phyloP scores from a whole-genome alignment of 495 filamentous ascomycete species.

The Aspergillus wentii region DNA sequence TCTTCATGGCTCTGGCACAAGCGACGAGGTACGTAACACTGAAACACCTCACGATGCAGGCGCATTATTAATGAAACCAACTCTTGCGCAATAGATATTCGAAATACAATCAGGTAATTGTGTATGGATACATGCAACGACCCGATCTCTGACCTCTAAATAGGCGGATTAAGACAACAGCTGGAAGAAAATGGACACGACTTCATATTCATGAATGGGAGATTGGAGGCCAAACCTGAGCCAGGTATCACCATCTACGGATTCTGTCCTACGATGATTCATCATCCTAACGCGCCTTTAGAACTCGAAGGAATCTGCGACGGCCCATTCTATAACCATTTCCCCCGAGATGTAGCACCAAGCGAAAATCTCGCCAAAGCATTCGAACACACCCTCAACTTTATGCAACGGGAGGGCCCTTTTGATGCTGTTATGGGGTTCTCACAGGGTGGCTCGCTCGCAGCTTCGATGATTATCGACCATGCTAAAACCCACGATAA shows the following conservation, averaged over 20 bases:
- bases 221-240: constrained; percentile 19
- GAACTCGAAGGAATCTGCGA: constrained; percentile 31
- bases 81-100: constrained; percentile 26
- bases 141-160: constrained; percentile 4
- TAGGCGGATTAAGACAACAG: constrained; percentile 26
- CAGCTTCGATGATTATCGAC: constrained; percentile 28
- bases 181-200: constrained; percentile 28
- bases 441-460: constrained; percentile 39
- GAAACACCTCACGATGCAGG: no score
- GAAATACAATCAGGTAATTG: constrained; percentile 31
- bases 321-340: constrained; percentile 37
- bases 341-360: constrained; percentile 20
- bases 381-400: constrained; percentile 25
- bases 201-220: constrained; percentile 33
- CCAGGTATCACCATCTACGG: constrained; percentile 17
- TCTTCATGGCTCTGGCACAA: constrained; percentile 35
- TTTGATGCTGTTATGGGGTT: constrained; percentile 45
- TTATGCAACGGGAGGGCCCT: constrained; percentile 32
- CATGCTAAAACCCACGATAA: constrained; percentile 24
- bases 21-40: constrained; percentile 30
- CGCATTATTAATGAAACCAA: not conserved
- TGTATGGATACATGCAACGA: not conserved
- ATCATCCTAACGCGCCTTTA: constrained; percentile 6
- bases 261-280: not conserved
- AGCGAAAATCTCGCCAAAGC: constrained; percentile 22